Evolutionary conservation across 176 grass and related monocot genomes (phyloP).

Genomic region (Cenchrus americanus): DNA sequence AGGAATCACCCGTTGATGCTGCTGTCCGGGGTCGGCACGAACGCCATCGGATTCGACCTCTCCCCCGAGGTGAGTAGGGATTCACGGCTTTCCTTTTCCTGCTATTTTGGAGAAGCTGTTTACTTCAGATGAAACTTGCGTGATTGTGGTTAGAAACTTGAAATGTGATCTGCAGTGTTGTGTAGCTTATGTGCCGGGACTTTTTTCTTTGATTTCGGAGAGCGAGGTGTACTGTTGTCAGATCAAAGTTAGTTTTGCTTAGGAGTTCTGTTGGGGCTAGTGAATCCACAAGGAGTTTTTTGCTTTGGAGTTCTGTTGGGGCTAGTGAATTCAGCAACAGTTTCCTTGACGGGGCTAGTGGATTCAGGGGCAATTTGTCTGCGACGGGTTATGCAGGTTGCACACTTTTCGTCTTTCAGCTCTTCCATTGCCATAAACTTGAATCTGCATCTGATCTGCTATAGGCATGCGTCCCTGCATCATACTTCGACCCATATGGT

Average conservation of each 20-base stretch:
- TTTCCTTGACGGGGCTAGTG: too few species aligned
- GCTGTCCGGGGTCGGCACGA: conserved; percentile 82
- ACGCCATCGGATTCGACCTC: conserved; percentile 86
- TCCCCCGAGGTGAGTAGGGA: conserved; percentile 69
- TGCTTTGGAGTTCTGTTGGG: neutral
- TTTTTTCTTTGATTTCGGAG: neutral
- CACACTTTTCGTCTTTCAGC: neutral
- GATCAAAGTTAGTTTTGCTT: neutral
- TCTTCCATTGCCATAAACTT: neutral
- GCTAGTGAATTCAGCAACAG: neutral
- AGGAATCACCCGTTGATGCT: conserved; percentile 90
- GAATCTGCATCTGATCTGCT: neutral
- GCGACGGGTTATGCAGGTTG: neutral
- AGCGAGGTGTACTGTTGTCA: neutral
- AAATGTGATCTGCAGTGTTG: neutral
- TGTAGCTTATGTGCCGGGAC: neutral
- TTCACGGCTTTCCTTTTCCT: neutral
- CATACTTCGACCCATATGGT: neutral
- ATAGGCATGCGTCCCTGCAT: neutral
- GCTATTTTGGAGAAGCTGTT: neutral
- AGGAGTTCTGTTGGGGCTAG: neutral
- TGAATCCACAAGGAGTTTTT: neutral
- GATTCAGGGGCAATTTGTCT: neutral
- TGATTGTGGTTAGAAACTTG: neutral
- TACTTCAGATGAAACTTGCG: neutral